Evolutionary conservation across 345 rosid species (phyloP).

Genomic region (Citrus reticulata): DNA sequence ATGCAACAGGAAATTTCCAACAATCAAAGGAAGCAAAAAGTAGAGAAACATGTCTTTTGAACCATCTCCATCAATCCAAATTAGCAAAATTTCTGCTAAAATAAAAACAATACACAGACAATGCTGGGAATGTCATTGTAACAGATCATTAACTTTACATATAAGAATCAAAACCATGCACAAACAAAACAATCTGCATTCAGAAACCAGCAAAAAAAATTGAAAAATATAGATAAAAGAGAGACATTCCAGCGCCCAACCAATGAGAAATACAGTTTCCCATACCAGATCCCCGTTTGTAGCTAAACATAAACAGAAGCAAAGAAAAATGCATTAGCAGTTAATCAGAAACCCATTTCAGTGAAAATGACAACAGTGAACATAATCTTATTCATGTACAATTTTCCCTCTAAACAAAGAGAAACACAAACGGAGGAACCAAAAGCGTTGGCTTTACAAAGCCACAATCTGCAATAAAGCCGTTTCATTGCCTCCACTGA

Average conservation of each 20-base stretch:
- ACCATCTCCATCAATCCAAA: slow-evolving; percentile 4
- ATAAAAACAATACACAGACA: background rate
- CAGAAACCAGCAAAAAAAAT: background rate
- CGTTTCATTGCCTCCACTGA: background rate
- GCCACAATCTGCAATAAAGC: background rate
- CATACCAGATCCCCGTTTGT: slow-evolving; percentile 1
- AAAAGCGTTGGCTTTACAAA: background rate
- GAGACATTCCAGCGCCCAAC: background rate
- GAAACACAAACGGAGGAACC: background rate
- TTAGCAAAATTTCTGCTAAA: background rate
- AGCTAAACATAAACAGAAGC: background rate
- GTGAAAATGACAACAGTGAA: background rate
- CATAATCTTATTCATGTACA: background rate
- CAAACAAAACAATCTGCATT: background rate
- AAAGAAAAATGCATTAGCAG: background rate
- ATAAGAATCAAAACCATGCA: slow-evolving; percentile 3
- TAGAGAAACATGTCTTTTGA: background rate
- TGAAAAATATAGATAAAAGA: background rate
- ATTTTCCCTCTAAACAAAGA: slow-evolving; percentile 10
- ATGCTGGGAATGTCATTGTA: background rate
- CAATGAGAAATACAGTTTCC: background rate
- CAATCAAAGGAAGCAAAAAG: background rate
- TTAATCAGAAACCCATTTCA: background rate
- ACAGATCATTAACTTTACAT: slow-evolving; percentile 1
- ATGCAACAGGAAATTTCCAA: background rate